Conservation (phyloP, 2,329 filamentous ascomycete genomes). For the Colletotrichum echinochloae region DNA sequence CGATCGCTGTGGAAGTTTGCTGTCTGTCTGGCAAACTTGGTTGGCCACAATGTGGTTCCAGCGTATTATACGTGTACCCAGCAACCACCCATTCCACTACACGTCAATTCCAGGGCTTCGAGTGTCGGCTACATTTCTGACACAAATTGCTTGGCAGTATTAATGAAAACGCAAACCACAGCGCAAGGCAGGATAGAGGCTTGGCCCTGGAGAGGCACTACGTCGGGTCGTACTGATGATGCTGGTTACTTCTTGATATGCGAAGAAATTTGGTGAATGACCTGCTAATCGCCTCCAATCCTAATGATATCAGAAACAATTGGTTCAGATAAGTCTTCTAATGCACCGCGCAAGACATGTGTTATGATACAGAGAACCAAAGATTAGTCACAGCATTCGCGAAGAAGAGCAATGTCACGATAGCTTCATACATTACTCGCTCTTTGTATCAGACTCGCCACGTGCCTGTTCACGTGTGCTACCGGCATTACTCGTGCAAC, state of each 20-base stretch:
- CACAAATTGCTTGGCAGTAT: not conserved
- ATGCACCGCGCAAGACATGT: not conserved
- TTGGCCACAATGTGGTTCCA: constrained; percentile 2
- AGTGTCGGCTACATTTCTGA: not conserved
- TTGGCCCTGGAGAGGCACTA: not conserved
- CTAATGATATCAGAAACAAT: not conserved
- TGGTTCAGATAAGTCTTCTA: not conserved
- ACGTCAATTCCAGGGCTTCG: not conserved
- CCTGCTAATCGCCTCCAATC: not conserved
- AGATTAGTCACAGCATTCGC: too few species aligned
- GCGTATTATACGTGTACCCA: not conserved
- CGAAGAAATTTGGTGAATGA: not conserved
- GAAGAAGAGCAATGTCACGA: too few species aligned
- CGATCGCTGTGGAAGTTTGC: constrained; percentile 20
- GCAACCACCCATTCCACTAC: not conserved
- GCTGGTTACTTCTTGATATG: not conserved
- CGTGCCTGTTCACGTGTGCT: too few species aligned
- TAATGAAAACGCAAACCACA: not conserved
- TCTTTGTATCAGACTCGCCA: too few species aligned
- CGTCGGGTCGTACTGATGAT: not conserved
- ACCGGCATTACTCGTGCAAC: too few species aligned
- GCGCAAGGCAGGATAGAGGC: not conserved
- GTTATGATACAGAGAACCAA: too few species aligned
- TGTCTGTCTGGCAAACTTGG: constrained; percentile 21
- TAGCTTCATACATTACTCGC: too few species aligned